Conservation (phyloP, 768 basidiomycete genomes). For the Cystobasidium onofrii region DNA sequence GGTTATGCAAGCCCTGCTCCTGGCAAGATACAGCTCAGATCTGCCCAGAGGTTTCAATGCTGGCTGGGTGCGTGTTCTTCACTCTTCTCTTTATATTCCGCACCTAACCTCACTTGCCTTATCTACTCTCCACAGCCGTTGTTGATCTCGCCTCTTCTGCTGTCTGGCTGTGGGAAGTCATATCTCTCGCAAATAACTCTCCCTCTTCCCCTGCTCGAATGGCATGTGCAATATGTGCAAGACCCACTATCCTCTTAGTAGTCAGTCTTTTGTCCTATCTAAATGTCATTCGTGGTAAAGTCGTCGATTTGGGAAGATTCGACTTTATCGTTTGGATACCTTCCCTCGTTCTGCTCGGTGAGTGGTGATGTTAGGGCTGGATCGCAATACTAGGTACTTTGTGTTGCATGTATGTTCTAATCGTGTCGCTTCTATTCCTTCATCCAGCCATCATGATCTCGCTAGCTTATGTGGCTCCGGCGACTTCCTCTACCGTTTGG, state of each 20-base stretch:
- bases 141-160: slow-evolving; percentile 15
- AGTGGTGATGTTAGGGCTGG: too few relatives aligned
- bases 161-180: slow-evolving; percentile 26
- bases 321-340: slow-evolving; percentile 30
- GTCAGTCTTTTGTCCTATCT: slow-evolving; percentile 29
- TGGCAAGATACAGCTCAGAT: slow-evolving; percentile 12
- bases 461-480: slow-evolving; percentile 12
- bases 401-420: neutral
- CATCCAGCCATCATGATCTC: slow-evolving; percentile 16
- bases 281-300: slow-evolving; percentile 23
- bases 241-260: slow-evolving; percentile 23
- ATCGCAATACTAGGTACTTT: too few relatives aligned
- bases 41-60: slow-evolving; percentile 27
- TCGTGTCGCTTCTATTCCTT: neutral
- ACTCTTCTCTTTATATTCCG: neutral
- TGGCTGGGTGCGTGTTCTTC: slow-evolving; percentile 21
- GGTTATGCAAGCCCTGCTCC: neutral
- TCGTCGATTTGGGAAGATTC: slow-evolving; percentile 22
- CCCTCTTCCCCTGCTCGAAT: slow-evolving; percentile 17
- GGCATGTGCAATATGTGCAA: slow-evolving; percentile 30
- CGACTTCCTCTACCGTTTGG: slow-evolving; percentile 10
- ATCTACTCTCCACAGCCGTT: neutral
- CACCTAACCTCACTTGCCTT: too few relatives aligned
- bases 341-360: slow-evolving; percentile 17
- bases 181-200: slow-evolving; percentile 3